Evolutionary conservation across 352 stramenopile species (phyloP).

Genomic region (Phytopythium boreale): DNA sequence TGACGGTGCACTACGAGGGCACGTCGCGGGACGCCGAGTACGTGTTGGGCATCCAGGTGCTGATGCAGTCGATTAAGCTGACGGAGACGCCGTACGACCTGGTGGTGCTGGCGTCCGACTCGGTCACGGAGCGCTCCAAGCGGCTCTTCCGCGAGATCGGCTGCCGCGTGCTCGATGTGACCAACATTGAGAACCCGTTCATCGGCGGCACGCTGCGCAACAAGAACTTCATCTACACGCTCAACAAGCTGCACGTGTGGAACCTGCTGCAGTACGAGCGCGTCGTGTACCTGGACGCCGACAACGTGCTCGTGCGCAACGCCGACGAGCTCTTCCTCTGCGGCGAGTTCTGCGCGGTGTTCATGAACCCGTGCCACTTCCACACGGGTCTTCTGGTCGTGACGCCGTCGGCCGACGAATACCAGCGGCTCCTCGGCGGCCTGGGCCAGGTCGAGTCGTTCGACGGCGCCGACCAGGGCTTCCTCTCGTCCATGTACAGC

Average conservation of each 20-base stretch:
- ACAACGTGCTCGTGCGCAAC: constrained; percentile 89
- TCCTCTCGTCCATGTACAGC: constrained; percentile 86
- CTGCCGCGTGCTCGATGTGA: constrained; percentile 81
- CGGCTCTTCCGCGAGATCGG: constrained; percentile 74
- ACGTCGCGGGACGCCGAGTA: constrained; percentile 82
- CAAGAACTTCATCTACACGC: constrained; percentile 89
- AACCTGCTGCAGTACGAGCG: constrained; percentile 90
- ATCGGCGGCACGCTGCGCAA: constrained; percentile 70
- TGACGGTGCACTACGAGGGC: constrained; percentile 86
- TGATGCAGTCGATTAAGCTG: constrained; percentile 87
- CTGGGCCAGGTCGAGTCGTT: constrained; percentile 68
- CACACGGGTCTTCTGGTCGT: constrained; percentile 86
- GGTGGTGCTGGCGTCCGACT: constrained; percentile 83
- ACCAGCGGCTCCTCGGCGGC: constrained; percentile 61
- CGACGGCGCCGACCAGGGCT: constrained; percentile 82
- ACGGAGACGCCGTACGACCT: constrained; percentile 80
- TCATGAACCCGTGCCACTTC: constrained; percentile 91
- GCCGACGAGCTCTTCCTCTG: constrained; percentile 87
- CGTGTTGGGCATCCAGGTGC: constrained; percentile 76
- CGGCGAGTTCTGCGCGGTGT: constrained; percentile 86
- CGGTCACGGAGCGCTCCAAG: constrained; percentile 76
- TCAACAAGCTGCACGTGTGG: constrained; percentile 91
- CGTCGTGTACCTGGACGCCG: constrained; percentile 89
- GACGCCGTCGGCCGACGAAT: constrained; percentile 67
- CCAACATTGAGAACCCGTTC: constrained; percentile 88